Evolutionary conservation across 768 basidiomycete genomes (phyloP).

Genomic region (Lentinula raphanica): DNA sequence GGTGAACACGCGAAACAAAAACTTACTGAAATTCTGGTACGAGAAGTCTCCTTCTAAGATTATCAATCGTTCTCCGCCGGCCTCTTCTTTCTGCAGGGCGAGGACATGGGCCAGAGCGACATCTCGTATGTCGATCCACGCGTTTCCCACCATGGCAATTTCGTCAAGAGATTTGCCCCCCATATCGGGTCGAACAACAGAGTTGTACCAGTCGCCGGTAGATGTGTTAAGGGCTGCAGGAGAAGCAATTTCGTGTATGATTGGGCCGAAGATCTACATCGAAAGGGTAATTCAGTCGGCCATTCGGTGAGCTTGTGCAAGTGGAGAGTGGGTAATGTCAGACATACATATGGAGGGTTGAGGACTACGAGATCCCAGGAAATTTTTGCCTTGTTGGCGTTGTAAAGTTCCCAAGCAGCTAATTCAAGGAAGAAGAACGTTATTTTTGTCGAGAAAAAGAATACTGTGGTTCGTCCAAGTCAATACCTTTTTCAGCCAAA

Average conservation of each 20-base stretch:
- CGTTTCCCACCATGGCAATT: slow-evolving; percentile 17
- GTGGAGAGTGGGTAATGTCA: not conserved
- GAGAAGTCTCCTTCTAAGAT: slow-evolving; percentile 25
- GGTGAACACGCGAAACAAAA: no score
- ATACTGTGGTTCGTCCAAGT: not conserved
- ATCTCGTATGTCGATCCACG: slow-evolving; percentile 45
- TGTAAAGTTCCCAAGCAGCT: slow-evolving; percentile 47
- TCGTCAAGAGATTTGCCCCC: slow-evolving; percentile 19
- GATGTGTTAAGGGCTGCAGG: slow-evolving; percentile 30
- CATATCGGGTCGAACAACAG: slow-evolving; percentile 19
- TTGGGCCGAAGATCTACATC: not conserved
- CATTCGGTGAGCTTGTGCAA: not conserved
- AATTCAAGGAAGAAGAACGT: not conserved
- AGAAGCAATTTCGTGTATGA: slow-evolving; percentile 6
- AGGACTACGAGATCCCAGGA: slow-evolving; percentile 35
- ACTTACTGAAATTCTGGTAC: slow-evolving; percentile 21
- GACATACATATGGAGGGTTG: slow-evolving; percentile 32
- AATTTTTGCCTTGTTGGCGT: slow-evolving; percentile 26
- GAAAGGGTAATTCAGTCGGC: not conserved
- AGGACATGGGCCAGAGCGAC: slow-evolving; percentile 46
- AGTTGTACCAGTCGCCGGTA: slow-evolving; percentile 25
- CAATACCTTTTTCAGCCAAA: slow-evolving; percentile 38
- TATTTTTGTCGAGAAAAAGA: not conserved
- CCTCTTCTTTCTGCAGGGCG: slow-evolving; percentile 42
- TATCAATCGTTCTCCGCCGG: slow-evolving; percentile 51